Conservation (phyloP, 1,139 yeast species). For the Magnusiomyces sp. region DNA sequence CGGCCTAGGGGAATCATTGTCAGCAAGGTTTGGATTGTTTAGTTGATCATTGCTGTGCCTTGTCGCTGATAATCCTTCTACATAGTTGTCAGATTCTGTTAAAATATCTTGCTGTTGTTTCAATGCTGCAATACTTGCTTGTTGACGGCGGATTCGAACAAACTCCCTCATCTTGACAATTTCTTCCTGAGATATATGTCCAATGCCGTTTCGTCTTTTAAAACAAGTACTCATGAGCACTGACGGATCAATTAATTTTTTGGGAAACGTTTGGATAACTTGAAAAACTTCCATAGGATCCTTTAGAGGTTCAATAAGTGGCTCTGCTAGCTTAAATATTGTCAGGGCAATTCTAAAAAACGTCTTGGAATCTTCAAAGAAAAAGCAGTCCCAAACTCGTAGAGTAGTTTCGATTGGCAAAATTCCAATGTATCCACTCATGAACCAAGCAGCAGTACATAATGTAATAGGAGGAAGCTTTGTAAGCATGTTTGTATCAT, state of each 20-base stretch:
- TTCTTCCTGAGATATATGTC: conserved; percentile 73
- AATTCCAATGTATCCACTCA: conserved; percentile 86
- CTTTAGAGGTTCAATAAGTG: conserved; percentile 39
- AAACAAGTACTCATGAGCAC: conserved; percentile 64
- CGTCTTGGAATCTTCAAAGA: conserved; percentile 86
- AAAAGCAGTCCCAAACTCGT: conserved; percentile 89
- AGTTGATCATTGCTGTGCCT: not conserved
- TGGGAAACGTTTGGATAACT: conserved; percentile 75
- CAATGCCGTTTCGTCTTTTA: conserved; percentile 65
- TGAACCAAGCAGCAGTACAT: conserved; percentile 96
- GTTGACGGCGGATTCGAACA: conserved; percentile 45
- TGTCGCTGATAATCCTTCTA: too few relatives aligned
- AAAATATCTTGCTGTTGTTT: conserved; percentile 1
- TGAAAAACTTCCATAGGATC: conserved; percentile 87
- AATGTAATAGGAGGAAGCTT: conserved; percentile 84
- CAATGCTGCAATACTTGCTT: conserved; percentile 8
- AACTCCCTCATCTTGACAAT: conserved; percentile 67
- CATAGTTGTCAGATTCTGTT: not conserved
- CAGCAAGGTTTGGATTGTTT: not conserved
- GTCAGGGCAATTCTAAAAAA: conserved; percentile 78
- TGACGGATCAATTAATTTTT: conserved; percentile 60
- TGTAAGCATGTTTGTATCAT: conserved; percentile 56
- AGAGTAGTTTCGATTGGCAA: conserved; percentile 81
- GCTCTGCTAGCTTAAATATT: conserved; percentile 70
- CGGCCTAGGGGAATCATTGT: not conserved